phyloP scores from a whole-genome alignment of 208 protist species.

The Leishmania martiniquensis region DNA sequence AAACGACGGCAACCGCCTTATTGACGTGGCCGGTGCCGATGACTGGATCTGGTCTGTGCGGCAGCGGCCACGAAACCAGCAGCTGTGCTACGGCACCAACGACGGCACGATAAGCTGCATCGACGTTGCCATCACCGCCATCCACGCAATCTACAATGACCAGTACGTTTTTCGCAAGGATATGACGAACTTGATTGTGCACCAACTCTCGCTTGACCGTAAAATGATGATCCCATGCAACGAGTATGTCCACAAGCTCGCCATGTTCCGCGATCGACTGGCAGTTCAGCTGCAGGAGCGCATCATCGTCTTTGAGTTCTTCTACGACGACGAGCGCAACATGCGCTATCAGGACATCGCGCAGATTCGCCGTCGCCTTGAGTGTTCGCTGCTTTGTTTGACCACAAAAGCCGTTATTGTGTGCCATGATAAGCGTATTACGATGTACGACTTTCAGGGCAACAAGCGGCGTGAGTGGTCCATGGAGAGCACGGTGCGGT shows the following conservation, averaged over 20 bases:
- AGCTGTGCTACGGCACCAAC: constrained; percentile 90
- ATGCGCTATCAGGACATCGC: constrained; percentile 92
- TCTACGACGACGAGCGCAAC: constrained; percentile 88
- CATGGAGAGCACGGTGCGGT: constrained; percentile 93
- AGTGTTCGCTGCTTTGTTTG: constrained; percentile 94
- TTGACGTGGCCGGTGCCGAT: constrained; percentile 67
- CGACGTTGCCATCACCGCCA: constrained; percentile 86
- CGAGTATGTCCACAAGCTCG: constrained; percentile 96
- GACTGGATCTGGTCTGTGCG: constrained; percentile 90
- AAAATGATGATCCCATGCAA: constrained; percentile 92
- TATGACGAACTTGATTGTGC: constrained; percentile 96
- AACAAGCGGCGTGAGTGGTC: constrained; percentile 94
- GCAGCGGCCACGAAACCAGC: constrained; percentile 77
- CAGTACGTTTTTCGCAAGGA: constrained; percentile 96
- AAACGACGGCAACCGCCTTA: constrained; percentile 87
- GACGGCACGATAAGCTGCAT: constrained; percentile 90
- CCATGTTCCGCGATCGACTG: constrained; percentile 94
- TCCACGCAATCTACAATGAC: constrained; percentile 95
- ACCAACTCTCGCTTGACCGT: constrained; percentile 91
- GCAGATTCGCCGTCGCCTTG: constrained; percentile 90
- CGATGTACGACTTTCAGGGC: constrained; percentile 92
- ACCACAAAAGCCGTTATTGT: constrained; percentile 90
- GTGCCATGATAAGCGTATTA: constrained; percentile 87
- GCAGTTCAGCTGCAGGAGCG: constrained; percentile 94
- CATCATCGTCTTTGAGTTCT: constrained; percentile 95